Evolutionary conservation across 2,329 filamentous ascomycete genomes (phyloP), one percentile per base, ranked within the genome.

Genomic region (Cladobotryum protrusum): DNA sequence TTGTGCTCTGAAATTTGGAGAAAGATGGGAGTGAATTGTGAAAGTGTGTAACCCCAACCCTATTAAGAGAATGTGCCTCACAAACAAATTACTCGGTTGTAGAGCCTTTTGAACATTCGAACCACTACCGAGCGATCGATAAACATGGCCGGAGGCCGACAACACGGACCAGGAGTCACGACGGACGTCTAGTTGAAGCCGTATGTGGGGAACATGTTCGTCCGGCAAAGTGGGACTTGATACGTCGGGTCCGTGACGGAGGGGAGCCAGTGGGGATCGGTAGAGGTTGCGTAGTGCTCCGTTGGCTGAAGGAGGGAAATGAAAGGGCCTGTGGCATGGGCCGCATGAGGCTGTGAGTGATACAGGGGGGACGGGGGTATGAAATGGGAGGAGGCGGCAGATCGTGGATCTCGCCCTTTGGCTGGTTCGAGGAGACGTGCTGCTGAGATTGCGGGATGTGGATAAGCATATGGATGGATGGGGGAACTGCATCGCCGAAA

Each of bases 161-260:
- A 42, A 13, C 5, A 13, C 17, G 18, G 39, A 18, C 12, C 15
- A 42, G 11, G 20, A 37, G 35, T 42, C 13, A 36, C 37, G 42
- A 47, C 40, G 44, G 49, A 51, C 44, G 42, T 47, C 39, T 29
- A 40, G 43, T 41, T 42, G 39, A 39, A 35, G 49, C 49, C 49
- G 49, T 47, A 29, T 24, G 44, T 47, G 44, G 44, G 29, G 44
- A 47, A 40, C 33, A 19, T 39, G 49, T 29, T 17, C 40, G 29
- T 6, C 39, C 49, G 49, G 44, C 49, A 40, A 51, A 47, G 49
- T 51, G 49, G 49, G 49, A 51, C 49, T 40, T 40, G 43, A 43
- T 47, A 34, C 24, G 39, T 33, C 48, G 48, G 48, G 36, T 35
- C 48, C 43, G 48, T 37, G 15, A 45, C 43, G 36, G 24, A 29